Percentiles rank a stretch among this genome's conserved stretches.
Conservation (phyloP, 2,329 filamentous ascomycete genomes). For the Cryphonectria carpinicola region DNA sequence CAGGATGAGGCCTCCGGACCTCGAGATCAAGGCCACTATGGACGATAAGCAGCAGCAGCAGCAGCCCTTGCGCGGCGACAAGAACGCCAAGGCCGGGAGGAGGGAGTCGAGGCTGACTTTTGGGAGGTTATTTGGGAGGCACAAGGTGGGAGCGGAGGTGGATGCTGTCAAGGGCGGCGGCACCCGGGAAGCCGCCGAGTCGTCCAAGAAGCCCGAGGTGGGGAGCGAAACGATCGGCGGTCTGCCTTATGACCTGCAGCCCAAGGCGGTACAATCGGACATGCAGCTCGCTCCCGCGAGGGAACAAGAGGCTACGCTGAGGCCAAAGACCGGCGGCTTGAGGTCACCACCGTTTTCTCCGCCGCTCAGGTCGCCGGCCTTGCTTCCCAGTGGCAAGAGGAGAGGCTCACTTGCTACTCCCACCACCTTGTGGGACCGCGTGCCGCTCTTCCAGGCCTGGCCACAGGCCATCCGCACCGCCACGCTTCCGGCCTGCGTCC, state of each 20-base stretch:
- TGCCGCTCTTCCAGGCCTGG: constrained; percentile 85
- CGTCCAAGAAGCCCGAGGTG: constrained; percentile 16
- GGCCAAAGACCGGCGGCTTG: constrained; percentile 18
- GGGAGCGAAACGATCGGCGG: constrained; percentile 17
- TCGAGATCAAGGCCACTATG: constrained; percentile 37
- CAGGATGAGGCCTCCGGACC: constrained; percentile 45
- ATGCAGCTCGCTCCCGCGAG: constrained; percentile 19
- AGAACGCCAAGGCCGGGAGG: constrained; percentile 44
- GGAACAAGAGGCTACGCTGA: constrained; percentile 7
- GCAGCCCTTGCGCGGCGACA: constrained; percentile 44
- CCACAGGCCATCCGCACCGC: constrained; percentile 80
- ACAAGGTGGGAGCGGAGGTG: constrained; percentile 43
- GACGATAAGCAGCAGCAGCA: constrained; percentile 40
- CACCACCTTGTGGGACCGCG: constrained; percentile 61
- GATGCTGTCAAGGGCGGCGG: constrained; percentile 33
- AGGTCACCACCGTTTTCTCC: constrained; percentile 22
- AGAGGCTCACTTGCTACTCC: constrained; percentile 40
- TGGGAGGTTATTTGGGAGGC: constrained; percentile 54
- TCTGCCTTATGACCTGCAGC: constrained; percentile 21
- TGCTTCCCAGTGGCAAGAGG: constrained; percentile 16
- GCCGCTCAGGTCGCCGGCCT: constrained; percentile 30
- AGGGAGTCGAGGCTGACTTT: constrained; percentile 58
- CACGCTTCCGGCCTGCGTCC: constrained; percentile 67
- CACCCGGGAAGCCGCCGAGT: constrained; percentile 11
- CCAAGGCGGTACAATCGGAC: constrained; percentile 20